Evolutionary conservation across 257 asterid genomes (phyloP).

Genomic region (Capsicum pubescens): DNA sequence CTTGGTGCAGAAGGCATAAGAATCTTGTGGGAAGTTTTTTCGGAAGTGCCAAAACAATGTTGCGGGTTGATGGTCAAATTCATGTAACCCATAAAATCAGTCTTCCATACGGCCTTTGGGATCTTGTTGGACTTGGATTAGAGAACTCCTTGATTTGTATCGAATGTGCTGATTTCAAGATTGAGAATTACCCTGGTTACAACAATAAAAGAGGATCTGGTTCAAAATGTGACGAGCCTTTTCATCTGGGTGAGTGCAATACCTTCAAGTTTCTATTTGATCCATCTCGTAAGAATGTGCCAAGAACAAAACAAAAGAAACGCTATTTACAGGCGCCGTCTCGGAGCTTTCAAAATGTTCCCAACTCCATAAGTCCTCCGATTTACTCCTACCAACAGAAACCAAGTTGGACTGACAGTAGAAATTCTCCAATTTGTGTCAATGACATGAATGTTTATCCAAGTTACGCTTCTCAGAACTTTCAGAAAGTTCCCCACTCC

Average conservation of each 20-base stretch:
- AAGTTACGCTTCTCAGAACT: background rate
- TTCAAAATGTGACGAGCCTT: conserved; percentile 51
- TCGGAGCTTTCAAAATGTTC: background rate
- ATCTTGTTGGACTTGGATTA: conserved; percentile 49
- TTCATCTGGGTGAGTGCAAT: conserved; percentile 47
- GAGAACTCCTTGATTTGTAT: conserved; percentile 35
- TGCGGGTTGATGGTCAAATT: conserved; percentile 52
- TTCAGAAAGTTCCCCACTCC: background rate
- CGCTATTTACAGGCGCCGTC: background rate
- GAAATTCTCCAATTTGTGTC: background rate
- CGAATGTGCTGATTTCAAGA: conserved; percentile 45
- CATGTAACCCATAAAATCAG: conserved; percentile 60
- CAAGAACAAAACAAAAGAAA: background rate
- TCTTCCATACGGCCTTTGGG: conserved; percentile 50
- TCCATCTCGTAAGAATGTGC: background rate
- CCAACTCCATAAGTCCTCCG: background rate
- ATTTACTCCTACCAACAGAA: background rate
- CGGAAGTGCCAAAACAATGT: conserved; percentile 47
- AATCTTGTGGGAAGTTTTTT: conserved; percentile 54
- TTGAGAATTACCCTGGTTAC: conserved; percentile 58
- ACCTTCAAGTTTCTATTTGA: conserved; percentile 49
- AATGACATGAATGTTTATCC: conserved; percentile 9
- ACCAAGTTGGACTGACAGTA: too few species aligned
- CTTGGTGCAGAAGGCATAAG: conserved; percentile 53
- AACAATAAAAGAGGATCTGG: conserved; percentile 60